Evolutionary conservation across 139 green algal species (phyloP).

Genomic region (Picochlorum sp.): DNA sequence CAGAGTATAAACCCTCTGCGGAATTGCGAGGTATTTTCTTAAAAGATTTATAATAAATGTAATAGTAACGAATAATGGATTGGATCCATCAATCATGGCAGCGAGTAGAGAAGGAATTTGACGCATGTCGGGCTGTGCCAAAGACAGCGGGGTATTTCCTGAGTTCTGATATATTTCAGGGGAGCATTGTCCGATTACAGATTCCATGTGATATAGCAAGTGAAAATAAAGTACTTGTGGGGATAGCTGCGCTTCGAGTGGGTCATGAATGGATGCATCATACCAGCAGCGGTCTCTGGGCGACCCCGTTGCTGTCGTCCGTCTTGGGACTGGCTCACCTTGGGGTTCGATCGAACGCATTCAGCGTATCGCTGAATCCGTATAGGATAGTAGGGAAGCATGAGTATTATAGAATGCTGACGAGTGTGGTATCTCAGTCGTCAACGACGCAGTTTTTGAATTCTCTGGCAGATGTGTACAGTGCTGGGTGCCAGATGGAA

Average conservation of each 20-base stretch:
- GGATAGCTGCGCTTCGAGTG: background rate
- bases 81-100: no score
- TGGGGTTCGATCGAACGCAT: background rate
- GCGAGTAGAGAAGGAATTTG: background rate
- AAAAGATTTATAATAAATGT: background rate
- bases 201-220: background rate
- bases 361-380: constrained; percentile 8
- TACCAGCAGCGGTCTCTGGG: no score
- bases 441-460: constrained; percentile 8
- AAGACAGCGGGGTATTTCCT: no score
- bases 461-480: constrained; percentile 5
- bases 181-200: background rate
- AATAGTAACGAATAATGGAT: background rate
- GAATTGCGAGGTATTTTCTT: constrained; percentile 12
- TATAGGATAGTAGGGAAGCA: constrained; percentile 9
- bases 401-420: constrained; percentile 23
- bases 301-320: background rate
- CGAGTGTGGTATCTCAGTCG: constrained; percentile 2
- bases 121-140: constrained; percentile 6
- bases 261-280: background rate
- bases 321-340: background rate
- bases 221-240: background rate
- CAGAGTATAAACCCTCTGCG: background rate
- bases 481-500: constrained; percentile 12
- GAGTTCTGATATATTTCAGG: background rate